These are phyloP conservation scores for Xylariaceae sp. DNA, from an alignment of 2,329 filamentous ascomycete species.

Conservation along the genomic window DNA sequence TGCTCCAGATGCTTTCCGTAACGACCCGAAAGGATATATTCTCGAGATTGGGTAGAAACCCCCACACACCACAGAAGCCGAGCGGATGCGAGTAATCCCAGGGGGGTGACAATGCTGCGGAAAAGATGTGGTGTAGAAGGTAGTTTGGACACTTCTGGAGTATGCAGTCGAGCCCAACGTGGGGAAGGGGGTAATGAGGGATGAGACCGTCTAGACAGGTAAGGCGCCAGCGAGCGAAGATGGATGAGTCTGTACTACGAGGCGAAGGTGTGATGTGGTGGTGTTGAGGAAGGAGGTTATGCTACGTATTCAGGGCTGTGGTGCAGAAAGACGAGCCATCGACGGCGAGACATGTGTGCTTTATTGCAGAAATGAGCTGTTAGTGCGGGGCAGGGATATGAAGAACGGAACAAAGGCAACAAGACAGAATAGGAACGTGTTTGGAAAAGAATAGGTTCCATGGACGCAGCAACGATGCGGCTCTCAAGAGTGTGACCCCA, in stretches of 20 bases:
- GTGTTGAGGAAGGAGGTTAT: slow-evolving; percentile 51
- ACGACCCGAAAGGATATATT: slow-evolving; percentile 37
- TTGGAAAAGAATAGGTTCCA: slow-evolving; percentile 50
- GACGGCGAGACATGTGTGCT: slow-evolving; percentile 68
- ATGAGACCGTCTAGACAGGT: slow-evolving; percentile 43
- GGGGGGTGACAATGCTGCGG: slow-evolving; percentile 38
- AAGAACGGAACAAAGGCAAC: slow-evolving; percentile 47
- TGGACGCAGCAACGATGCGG: slow-evolving; percentile 70
- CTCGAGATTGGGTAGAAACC: slow-evolving; percentile 34
- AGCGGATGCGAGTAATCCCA: slow-evolving; percentile 38
- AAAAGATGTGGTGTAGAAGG: slow-evolving; percentile 42
- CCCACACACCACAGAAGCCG: slow-evolving; percentile 37
- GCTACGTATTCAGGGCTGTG: slow-evolving; percentile 57
- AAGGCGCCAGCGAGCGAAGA: slow-evolving; percentile 44
- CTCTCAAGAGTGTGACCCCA: slow-evolving; percentile 71
- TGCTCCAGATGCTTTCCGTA: slow-evolving; percentile 35
- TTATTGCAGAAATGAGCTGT: slow-evolving; percentile 64
- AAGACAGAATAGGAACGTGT: slow-evolving; percentile 43
- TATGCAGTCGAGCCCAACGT: slow-evolving; percentile 65
- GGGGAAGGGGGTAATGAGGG: slow-evolving; percentile 46
- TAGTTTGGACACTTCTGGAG: slow-evolving; percentile 37
- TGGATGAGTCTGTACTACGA: slow-evolving; percentile 49
- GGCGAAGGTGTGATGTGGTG: slow-evolving; percentile 47
- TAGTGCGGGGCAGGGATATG: slow-evolving; percentile 60
- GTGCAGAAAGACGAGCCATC: slow-evolving; percentile 60